phyloP scores from a whole-genome alignment of 768 basidiomycete genomes.

The Rhodotorula kratochvilovae region DNA sequence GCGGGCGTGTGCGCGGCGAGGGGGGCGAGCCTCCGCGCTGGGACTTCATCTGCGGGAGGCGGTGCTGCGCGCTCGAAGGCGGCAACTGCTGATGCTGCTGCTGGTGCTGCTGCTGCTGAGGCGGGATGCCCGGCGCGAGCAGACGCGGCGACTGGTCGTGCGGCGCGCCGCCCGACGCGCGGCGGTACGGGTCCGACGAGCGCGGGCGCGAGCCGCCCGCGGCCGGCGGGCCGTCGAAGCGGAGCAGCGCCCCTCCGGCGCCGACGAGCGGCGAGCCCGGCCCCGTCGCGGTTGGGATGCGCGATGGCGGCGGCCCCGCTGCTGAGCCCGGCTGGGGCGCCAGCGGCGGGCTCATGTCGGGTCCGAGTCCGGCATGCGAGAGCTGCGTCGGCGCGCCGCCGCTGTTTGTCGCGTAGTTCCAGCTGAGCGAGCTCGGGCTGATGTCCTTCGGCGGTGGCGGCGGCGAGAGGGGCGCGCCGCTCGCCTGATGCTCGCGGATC shows the following conservation, averaged over 20 bases:
- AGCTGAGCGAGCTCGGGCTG: slow-evolving; percentile 35
- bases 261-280: slow-evolving; percentile 18
- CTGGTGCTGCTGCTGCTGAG: not conserved
- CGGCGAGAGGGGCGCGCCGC: slow-evolving; percentile 27
- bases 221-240: slow-evolving; percentile 25
- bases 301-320: not conserved
- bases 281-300: not conserved
- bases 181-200: slow-evolving; percentile 29
- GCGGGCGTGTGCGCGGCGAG: slow-evolving; percentile 15
- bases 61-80: not conserved
- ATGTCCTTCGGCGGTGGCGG: slow-evolving; percentile 41
- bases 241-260: not conserved
- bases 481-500: slow-evolving; percentile 36
- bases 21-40: slow-evolving; percentile 24
- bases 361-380: slow-evolving; percentile 21
- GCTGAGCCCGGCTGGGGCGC: not conserved
- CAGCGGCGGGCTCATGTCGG: slow-evolving; percentile 23
- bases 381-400: slow-evolving; percentile 28
- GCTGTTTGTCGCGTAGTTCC: slow-evolving; percentile 38
- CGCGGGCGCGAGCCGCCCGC: slow-evolving; percentile 23
- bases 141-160: slow-evolving; percentile 26
- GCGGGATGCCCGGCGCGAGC: not conserved
- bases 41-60: slow-evolving; percentile 29
- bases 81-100: not conserved
- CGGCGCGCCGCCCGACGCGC: slow-evolving; percentile 2